phyloP scores from a whole-genome alignment of 768 basidiomycete genomes.

The Royoungia palumana region DNA sequence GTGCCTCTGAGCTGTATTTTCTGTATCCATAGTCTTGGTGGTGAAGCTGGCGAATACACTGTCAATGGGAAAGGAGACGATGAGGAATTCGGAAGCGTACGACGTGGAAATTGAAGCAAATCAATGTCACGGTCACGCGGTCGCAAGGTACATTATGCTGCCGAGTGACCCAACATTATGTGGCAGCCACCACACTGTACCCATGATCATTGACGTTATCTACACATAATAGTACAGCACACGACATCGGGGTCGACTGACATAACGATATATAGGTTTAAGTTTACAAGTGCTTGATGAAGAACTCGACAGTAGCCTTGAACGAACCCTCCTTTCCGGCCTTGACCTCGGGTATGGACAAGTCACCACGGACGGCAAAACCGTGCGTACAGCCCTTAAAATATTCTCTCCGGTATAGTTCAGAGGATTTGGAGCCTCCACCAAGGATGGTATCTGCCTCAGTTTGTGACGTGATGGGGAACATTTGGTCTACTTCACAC shows the following conservation, averaged over 20 bases:
- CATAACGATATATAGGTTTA: not conserved
- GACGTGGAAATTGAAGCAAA: too few relatives aligned
- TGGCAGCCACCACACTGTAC: too few relatives aligned
- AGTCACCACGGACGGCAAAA: conserved; percentile 52
- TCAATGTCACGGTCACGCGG: too few relatives aligned
- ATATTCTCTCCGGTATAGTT: conserved; percentile 32
- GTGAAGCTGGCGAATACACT: too few relatives aligned
- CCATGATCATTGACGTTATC: too few relatives aligned
- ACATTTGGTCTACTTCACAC: conserved; percentile 50
- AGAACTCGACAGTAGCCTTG: conserved; percentile 54
- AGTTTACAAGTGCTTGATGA: conserved; percentile 34
- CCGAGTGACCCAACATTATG: too few relatives aligned
- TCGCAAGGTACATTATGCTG: too few relatives aligned
- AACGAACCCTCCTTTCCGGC: conserved; percentile 56
- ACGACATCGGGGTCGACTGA: not conserved
- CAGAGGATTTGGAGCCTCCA: conserved; percentile 41
- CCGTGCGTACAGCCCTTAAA: conserved; percentile 48
- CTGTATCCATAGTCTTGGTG: too few relatives aligned
- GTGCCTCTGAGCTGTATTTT: too few relatives aligned
- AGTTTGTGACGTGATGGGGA: conserved; percentile 44
- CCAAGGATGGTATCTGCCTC: conserved; percentile 51
- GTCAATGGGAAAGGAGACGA: too few relatives aligned
- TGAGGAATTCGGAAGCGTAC: too few relatives aligned
- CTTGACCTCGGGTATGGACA: conserved; percentile 48
- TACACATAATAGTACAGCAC: too few relatives aligned